These are phyloP conservation scores for Glycine soja DNA, from an alignment of 306 rosid species.

Conservation along the genomic window DNA sequence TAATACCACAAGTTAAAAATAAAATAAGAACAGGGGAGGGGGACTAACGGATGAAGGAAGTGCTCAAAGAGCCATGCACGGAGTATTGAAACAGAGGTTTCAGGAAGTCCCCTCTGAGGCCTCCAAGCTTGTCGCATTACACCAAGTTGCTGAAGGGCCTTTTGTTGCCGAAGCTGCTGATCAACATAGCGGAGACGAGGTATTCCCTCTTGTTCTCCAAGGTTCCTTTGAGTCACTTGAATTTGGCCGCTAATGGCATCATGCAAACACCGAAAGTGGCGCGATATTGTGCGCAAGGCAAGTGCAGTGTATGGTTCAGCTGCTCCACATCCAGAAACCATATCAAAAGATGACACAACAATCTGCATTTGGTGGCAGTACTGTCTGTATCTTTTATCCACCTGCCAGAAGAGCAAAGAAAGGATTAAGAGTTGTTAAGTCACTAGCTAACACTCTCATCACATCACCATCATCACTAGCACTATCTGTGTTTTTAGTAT, in stretches of 20 bases:
- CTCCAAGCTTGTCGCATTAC: constrained; percentile 92
- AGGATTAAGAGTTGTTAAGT: constrained; percentile 20
- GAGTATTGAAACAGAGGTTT: constrained; percentile 88
- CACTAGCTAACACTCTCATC: neutral
- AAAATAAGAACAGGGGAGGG: neutral
- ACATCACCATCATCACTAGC: neutral
- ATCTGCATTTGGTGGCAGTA: constrained; percentile 84
- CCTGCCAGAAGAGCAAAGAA: constrained; percentile 53
- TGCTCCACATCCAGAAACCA: constrained; percentile 83
- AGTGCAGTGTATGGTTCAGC: constrained; percentile 84
- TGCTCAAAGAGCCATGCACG: constrained; percentile 98
- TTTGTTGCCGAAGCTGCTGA: constrained; percentile 88
- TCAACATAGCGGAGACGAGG: constrained; percentile 95
- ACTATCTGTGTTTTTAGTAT: no score
- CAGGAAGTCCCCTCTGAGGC: constrained; percentile 98
- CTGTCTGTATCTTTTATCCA: constrained; percentile 80
- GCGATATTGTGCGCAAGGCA: constrained; percentile 78
- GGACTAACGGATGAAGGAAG: constrained; percentile 91
- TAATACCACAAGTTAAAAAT: neutral
- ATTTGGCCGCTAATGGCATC: constrained; percentile 82
- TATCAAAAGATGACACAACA: constrained; percentile 75
- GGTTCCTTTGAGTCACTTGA: constrained; percentile 68
- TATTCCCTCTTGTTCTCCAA: constrained; percentile 91
- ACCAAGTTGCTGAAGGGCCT: constrained; percentile 87
- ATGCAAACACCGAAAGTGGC: constrained; percentile 86